phyloP scores from a whole-genome alignment of 2,329 filamentous ascomycete species.

The Aspergillus flavus region DNA sequence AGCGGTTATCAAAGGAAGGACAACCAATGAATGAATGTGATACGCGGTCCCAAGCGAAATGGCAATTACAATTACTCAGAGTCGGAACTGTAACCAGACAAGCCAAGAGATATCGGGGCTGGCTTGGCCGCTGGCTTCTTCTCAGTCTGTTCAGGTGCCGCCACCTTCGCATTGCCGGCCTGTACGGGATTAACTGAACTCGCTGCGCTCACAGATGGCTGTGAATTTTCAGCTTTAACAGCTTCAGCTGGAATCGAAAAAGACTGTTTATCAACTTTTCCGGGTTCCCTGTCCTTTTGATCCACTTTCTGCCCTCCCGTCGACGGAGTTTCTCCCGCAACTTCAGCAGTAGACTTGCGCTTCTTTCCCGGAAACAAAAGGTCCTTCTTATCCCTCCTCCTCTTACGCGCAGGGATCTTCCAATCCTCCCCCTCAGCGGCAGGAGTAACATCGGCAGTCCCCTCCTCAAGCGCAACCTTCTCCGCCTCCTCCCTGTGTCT shows the following conservation, averaged over 20 bases:
- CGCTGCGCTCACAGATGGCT: neutral
- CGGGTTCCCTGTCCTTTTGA: conserved; percentile 6
- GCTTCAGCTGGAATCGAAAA: neutral
- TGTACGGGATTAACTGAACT: neutral
- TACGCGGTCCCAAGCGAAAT: neutral
- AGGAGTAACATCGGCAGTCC: conserved; percentile 33
- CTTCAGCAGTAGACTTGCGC: conserved; percentile 41
- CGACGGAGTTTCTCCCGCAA: conserved; percentile 10
- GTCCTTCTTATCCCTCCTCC: conserved; percentile 54
- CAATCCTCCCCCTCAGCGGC: conserved; percentile 50
- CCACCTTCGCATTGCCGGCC: neutral
- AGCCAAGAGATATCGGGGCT: conserved; percentile 32
- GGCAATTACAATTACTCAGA: conserved; percentile 34
- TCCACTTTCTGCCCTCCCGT: conserved; percentile 13
- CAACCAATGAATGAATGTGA: neutral
- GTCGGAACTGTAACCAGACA: conserved; percentile 45
- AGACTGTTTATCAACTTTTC: conserved; percentile 1
- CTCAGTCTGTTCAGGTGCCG: neutral
- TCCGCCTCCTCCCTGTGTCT: conserved; percentile 63
- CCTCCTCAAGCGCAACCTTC: conserved; percentile 47
- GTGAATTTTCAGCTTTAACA: neutral
- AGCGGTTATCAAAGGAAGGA: neutral
- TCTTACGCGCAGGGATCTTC: conserved; percentile 53
- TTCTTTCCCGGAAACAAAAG: conserved; percentile 44
- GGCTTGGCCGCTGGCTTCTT: conserved; percentile 22